Evolutionary conservation across 2,329 filamentous ascomycete species (phyloP).

Genomic region (Dactylellina cionopaga): DNA sequence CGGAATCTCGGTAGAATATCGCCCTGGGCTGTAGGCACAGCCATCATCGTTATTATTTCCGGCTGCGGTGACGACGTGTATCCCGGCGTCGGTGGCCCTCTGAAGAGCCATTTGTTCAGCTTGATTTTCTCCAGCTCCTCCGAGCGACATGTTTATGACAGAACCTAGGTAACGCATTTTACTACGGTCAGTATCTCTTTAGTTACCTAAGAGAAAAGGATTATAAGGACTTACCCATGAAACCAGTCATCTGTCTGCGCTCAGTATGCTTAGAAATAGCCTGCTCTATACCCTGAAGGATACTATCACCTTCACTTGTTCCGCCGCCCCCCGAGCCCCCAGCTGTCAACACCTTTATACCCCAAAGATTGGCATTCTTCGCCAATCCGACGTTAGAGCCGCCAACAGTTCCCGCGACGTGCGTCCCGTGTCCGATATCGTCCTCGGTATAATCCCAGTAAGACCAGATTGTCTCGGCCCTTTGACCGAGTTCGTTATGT

Average conservation of each 20-base stretch:
- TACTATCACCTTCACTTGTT: conserved; percentile 59
- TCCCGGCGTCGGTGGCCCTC: conserved; percentile 61
- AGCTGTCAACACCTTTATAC: conserved; percentile 62
- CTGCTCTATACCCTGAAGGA: conserved; percentile 61
- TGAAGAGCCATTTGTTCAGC: conserved; percentile 64
- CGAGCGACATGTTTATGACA: conserved; percentile 70
- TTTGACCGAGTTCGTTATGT: conserved; percentile 56
- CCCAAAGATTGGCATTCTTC: conserved; percentile 63
- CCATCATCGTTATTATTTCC: conserved; percentile 59
- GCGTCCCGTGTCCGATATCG: conserved; percentile 64
- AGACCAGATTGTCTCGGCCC: conserved; percentile 54
- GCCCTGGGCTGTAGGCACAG: conserved; percentile 59
- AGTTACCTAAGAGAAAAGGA: background rate
- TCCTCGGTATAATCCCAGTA: conserved; percentile 61
- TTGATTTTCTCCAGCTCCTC: conserved; percentile 62
- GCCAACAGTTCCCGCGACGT: conserved; percentile 55
- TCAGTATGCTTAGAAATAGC: conserved; percentile 62
- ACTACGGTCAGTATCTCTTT: background rate
- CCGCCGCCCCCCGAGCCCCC: conserved; percentile 58
- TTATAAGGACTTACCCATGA: conserved; percentile 29
- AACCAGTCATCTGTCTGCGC: conserved; percentile 60
- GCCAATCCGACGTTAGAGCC: conserved; percentile 62
- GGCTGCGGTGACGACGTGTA: conserved; percentile 62
- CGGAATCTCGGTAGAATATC: conserved; percentile 59
- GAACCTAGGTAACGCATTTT: conserved; percentile 54